Conservation (phyloP, 192 early-diverging fungal genomes). For the Podila clonocystis region DNA sequence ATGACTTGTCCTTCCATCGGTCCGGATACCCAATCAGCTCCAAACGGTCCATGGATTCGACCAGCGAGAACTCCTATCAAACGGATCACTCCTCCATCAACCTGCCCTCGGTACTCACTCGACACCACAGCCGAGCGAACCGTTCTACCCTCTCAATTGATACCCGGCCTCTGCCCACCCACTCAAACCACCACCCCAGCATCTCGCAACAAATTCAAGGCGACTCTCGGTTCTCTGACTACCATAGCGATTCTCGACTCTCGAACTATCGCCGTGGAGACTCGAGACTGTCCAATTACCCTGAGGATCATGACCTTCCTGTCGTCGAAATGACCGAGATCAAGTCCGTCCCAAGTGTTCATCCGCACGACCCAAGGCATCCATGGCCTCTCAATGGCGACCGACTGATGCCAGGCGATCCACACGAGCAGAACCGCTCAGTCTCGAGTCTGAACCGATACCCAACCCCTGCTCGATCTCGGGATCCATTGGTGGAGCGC, state of each 20-base stretch:
- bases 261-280: neutral
- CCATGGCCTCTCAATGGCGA: slow-evolving; percentile 26
- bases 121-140: slow-evolving; percentile 16
- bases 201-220: slow-evolving; percentile 9
- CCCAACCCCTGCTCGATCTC: neutral
- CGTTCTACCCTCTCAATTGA: slow-evolving; percentile 4
- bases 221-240: neutral
- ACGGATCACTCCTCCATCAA: neutral
- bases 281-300: neutral
- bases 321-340: slow-evolving; percentile 27
- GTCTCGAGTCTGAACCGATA: slow-evolving; percentile 33
- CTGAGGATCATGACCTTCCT: neutral
- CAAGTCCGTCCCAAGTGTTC: neutral
- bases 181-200: neutral
- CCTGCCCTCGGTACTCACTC: neutral
- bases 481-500: slow-evolving; percentile 21
- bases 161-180: neutral
- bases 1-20: neutral
- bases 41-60: neutral
- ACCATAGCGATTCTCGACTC: neutral
- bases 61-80: neutral
- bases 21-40: neutral
- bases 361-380: neutral
- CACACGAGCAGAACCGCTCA: slow-evolving; percentile 4
- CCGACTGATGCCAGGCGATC: neutral